A percentile compares a stretch with the other conserved stretches of the same genome.
Evolutionary conservation across 768 basidiomycete species (phyloP).

Genomic region (Lyophyllum shimeji): DNA sequence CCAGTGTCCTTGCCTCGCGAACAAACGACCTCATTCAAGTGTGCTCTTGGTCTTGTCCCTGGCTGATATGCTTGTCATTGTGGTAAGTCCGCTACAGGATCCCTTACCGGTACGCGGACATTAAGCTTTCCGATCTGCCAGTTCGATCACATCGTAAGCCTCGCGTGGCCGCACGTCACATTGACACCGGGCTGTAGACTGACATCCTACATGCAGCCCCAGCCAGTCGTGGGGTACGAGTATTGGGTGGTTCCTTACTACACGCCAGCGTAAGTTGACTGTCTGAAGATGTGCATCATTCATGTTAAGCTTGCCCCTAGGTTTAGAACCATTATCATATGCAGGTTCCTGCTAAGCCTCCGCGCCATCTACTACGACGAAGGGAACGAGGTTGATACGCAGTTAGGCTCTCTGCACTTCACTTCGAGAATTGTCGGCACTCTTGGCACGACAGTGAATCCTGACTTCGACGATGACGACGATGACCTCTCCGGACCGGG

Average conservation of each 20-base stretch:
- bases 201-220: conserved; percentile 18
- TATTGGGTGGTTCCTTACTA: conserved; percentile 36
- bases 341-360: conserved; percentile 30
- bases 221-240: conserved; percentile 28
- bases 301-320: conserved; percentile 8
- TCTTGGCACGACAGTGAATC: conserved; percentile 26
- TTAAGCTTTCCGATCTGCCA: neutral
- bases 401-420: conserved; percentile 19
- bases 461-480: conserved; percentile 10
- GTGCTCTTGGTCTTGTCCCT: conserved; percentile 29
- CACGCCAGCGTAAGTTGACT: conserved; percentile 27
- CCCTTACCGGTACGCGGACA: neutral
- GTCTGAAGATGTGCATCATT: neutral
- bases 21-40: too few species aligned
- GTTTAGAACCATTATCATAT: conserved; percentile 33
- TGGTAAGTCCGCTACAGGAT: conserved; percentile 18
- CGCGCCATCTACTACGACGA: conserved; percentile 25
- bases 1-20: neutral
- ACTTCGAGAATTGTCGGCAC: conserved; percentile 25
- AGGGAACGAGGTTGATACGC: conserved; percentile 9
- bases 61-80: conserved; percentile 30
- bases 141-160: neutral
- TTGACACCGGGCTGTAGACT: neutral
- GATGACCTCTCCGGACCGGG: neutral
- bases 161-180: neutral